Percentiles rank a stretch among this genome's conserved stretches.
Conservation (phyloP, 192 early-diverging fungal species). For the Coemansia sp. region DNA sequence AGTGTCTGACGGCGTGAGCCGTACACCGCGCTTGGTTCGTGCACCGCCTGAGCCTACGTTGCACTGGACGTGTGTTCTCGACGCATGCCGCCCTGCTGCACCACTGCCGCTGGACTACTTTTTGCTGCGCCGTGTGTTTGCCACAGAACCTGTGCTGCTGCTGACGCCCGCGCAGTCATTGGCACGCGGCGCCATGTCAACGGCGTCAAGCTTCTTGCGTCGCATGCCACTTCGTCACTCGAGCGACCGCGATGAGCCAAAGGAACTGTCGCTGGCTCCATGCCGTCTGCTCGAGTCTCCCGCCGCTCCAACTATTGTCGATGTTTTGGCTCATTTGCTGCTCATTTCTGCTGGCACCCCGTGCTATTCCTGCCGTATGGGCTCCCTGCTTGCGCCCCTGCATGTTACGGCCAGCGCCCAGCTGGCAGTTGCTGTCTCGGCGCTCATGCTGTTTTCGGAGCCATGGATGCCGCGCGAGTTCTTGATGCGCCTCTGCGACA, state of each 20-base stretch:
- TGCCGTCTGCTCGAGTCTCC: conserved; percentile 23
- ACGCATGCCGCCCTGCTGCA: conserved; percentile 16
- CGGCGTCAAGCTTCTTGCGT: conserved; percentile 23
- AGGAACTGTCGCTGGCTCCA: conserved; percentile 25
- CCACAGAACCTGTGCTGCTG: conserved; percentile 26
- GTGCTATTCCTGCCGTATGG: conserved; percentile 35
- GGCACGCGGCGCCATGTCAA: neutral
- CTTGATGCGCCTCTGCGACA: conserved; percentile 33
- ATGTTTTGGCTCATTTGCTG: conserved; percentile 40
- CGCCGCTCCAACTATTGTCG: conserved; percentile 27
- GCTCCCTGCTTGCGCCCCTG: conserved; percentile 31
- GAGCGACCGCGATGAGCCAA: conserved; percentile 6
- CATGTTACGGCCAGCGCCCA: conserved; percentile 42
- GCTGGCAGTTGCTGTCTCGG: conserved; percentile 37
- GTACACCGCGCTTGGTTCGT: neutral
- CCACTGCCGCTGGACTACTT: conserved; percentile 42
- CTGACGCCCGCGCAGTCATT: conserved; percentile 11
- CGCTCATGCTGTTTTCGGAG: conserved; percentile 38
- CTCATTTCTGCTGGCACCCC: conserved; percentile 31
- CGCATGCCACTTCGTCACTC: conserved; percentile 49
- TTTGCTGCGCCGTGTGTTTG: conserved; percentile 49
- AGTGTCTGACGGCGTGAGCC: conserved; percentile 13
- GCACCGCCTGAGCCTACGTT: neutral
- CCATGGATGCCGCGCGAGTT: conserved; percentile 51
- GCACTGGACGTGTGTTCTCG: conserved; percentile 28